phyloP scores from a whole-genome alignment of 2,329 filamentous ascomycete species.

The Hypomyces perniciosus region DNA sequence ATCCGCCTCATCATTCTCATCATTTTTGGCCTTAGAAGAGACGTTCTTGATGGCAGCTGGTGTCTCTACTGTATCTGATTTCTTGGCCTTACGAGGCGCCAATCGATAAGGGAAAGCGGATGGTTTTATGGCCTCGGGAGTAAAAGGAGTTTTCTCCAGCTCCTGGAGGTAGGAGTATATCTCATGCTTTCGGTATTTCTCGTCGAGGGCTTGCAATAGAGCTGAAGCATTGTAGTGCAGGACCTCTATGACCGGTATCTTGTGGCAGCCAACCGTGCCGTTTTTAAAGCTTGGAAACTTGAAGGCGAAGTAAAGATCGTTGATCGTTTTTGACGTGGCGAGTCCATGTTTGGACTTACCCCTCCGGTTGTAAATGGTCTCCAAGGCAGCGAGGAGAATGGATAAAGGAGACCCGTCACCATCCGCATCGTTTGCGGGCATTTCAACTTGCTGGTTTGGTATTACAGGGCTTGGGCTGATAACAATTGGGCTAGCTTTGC shows the following conservation, averaged over 20 bases:
- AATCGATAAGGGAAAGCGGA: slow-evolving; percentile 25
- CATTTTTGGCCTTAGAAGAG: slow-evolving; percentile 1
- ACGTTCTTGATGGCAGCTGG: background rate
- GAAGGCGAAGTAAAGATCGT: slow-evolving; percentile 28
- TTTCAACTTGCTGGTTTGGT: slow-evolving; percentile 1
- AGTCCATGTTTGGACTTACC: slow-evolving; percentile 18
- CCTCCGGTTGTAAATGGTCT: slow-evolving; percentile 14
- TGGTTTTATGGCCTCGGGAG: slow-evolving; percentile 21
- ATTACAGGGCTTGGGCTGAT: background rate
- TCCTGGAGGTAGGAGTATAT: slow-evolving; percentile 31
- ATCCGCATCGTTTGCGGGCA: background rate
- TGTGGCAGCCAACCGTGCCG: slow-evolving; percentile 29
- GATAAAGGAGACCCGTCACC: slow-evolving; percentile 22
- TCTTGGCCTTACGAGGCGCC: slow-evolving; percentile 17
- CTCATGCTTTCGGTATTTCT: slow-evolving; percentile 27
- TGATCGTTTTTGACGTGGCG: slow-evolving; percentile 18
- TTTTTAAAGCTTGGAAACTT: slow-evolving; percentile 25
- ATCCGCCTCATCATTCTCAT: slow-evolving; percentile 18
- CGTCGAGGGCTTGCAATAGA: slow-evolving; percentile 31
- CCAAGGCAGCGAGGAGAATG: slow-evolving; percentile 22
- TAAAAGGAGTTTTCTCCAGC: slow-evolving; percentile 22
- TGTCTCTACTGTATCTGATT: background rate
- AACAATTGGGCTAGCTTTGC: background rate
- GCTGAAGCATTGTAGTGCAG: slow-evolving; percentile 39
- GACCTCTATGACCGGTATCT: slow-evolving; percentile 36